Evolutionary conservation across 345 rosid genomes (phyloP).

Genomic region (Acer saccharum): DNA sequence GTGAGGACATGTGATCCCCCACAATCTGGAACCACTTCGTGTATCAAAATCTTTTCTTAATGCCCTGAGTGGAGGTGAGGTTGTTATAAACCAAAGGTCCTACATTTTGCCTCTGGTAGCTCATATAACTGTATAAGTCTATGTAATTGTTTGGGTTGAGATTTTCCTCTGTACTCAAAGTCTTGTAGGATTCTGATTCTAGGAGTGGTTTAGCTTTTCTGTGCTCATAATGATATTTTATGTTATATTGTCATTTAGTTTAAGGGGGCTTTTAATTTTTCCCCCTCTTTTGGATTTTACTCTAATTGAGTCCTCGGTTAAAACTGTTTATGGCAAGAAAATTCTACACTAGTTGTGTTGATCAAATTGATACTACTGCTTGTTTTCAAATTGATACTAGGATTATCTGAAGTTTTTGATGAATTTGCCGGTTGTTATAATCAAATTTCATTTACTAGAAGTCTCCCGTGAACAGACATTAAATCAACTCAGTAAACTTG

Average conservation of each 20-base stretch:
- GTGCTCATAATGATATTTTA: not conserved
- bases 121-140: not conserved
- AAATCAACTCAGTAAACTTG: too few relatives aligned
- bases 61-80: not conserved
- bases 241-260: not conserved
- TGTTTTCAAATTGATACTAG: too few relatives aligned
- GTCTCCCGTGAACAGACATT: too few relatives aligned
- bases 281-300: too few relatives aligned
- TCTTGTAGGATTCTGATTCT: not conserved
- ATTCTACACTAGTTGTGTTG: too few relatives aligned
- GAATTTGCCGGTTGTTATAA: too few relatives aligned
- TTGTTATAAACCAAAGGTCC: not conserved
- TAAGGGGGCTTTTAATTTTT: too few relatives aligned
- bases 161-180: not conserved
- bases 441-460: too few relatives aligned
- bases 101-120: not conserved
- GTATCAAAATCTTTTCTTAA: not conserved
- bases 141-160: not conserved
- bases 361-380: too few relatives aligned
- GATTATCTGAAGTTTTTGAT: too few relatives aligned
- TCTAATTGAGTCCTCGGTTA: too few relatives aligned
- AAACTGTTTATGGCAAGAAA: too few relatives aligned
- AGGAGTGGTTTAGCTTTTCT: not conserved
- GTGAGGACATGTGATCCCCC: slow-evolving; percentile 16
- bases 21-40: slow-evolving; percentile 6